Base-by-base conservation (phyloP, 1,284 basidiomycete genomes). In the Tremellales sp. region DNA sequence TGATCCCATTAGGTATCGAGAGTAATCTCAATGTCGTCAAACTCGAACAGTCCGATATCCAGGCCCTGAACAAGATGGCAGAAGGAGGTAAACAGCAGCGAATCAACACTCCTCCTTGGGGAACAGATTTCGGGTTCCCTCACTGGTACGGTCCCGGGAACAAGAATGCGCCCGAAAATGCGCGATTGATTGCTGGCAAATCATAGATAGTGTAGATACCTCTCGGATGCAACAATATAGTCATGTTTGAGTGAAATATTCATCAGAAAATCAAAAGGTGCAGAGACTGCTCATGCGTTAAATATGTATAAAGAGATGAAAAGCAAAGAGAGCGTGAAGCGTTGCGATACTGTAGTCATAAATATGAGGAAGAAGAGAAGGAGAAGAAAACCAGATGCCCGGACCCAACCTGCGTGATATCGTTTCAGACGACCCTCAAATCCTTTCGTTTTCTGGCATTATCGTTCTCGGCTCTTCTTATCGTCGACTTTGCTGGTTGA, bases 31-130 rank as follows among this genome's bases (percentile, higher is more conserved):
- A 72, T 28, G 66, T 74, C 26, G 70, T 75, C 47, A 79, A 78
- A 58, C 73, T 87, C 14, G 75, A 76, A 14, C 56, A 74, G 32
- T 76, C 75, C 48, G 86, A 88, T 54, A 71, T 87, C 47, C 75
- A 74, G 50, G 70, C 66, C 47, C 76, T 87, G 21, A 82, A 88
- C 62, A 75, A 72, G 12, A 76, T 87, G 39, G 84, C 84, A 1
- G 79, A 78, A 8, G 64, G 68, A 35, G 85, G 65, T 8, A 66
- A 65, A 49, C 51, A 57, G 38, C 57, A 61, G 43, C 50, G 66
- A 8, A 50, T 68, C 42, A 63, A 61, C 50, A 65, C 59, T 5
- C 68, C 64, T 3, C 38, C 50, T 3, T 70, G 58, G 35, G 65
- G 66, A 2, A 62, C 54, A 55, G 57, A 68, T 48, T 47, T 63